phyloP scores from a whole-genome alignment of 768 basidiomycete genomes.

The Sarcodon sp. region DNA sequence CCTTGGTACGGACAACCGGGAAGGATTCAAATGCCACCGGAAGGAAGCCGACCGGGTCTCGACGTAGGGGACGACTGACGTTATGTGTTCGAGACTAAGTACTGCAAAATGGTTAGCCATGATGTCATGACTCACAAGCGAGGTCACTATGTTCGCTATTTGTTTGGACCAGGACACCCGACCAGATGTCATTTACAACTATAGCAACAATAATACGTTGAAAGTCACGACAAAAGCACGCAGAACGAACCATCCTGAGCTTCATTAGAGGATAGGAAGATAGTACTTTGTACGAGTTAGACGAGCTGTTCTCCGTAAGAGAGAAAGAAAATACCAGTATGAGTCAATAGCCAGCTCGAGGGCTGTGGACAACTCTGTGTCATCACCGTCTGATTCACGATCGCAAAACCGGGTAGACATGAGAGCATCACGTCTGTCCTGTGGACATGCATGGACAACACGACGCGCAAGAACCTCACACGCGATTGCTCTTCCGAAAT shows the following conservation, averaged over 20 bases:
- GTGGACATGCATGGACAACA: conserved; percentile 57
- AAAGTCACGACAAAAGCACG: conserved; percentile 6
- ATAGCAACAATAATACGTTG: neutral
- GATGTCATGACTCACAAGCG: conserved; percentile 39
- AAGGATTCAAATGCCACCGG: conserved; percentile 63
- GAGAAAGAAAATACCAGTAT: conserved; percentile 43
- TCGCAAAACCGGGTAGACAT: conserved; percentile 74
- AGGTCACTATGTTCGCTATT: conserved; percentile 67
- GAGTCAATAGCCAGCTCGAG: conserved; percentile 90
- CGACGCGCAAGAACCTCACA: conserved; percentile 78
- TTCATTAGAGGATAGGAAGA: conserved; percentile 78
- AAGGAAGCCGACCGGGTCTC: conserved; percentile 40
- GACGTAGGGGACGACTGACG: conserved; percentile 54
- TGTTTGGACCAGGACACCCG: conserved; percentile 68
- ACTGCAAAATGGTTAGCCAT: neutral
- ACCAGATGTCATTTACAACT: conserved; percentile 81
- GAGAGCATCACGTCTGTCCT: conserved; percentile 51
- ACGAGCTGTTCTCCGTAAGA: conserved; percentile 1
- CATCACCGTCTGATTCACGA: conserved; percentile 60
- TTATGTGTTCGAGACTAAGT: conserved; percentile 3
- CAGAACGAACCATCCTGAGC: conserved; percentile 54
- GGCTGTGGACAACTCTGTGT: conserved; percentile 61
- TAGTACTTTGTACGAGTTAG: conserved; percentile 32
- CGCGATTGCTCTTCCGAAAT: conserved; percentile 63
- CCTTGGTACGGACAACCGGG: conserved; percentile 73